Base-by-base conservation (phyloP, 2,329 filamentous ascomycete genomes). In the Nemania sp. region DNA sequence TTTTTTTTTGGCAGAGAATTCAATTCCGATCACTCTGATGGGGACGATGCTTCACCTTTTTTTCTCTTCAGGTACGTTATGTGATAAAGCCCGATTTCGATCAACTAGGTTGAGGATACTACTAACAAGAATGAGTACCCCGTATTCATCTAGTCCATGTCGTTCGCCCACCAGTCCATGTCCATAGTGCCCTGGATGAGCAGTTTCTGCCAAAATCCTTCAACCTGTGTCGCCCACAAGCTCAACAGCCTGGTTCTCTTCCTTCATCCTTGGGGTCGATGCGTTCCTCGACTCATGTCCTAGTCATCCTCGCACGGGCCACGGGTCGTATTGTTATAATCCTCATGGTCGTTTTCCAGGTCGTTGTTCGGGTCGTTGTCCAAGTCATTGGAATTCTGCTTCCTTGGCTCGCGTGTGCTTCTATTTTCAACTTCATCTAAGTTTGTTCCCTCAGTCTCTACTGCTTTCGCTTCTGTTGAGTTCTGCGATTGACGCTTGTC, bases 1-100 rank as follows among this genome's bases (percentile, higher is more conserved):
- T n/a, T n/a, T n/a, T n/a, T n/a, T n/a, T n/a, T n/a, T n/a, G n/a
- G 63, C 61, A 76, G 65, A 62, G 74, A 82, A 92, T 91, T 91
- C 90, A 89, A 93, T 92, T 92, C 90, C 88, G 90, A 92, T 93
- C 88, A 92, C 86, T 91, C 89, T 89, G 88, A 83, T 84, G 87
- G 85, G 89, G 88, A 86, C 84, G 88, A 85, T 86, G 87, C 86
- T 89, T 88, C 85, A 79, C 63, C 54, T n/a, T 64, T 72, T 74
- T 75, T 75, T 79, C 59, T 57, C 74, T 73, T 68, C 66, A 72
- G 68, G 72, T 75, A 58, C 65, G 72, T 72, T 9, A 17, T 59
- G 60, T 62, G 52, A 63, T 67, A 65, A 54, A 13, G 20, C 10
- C 15, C 12, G 25, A 42, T n/a, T 51, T 18, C 57, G 29, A 47